Evolutionary conservation across 2,329 filamentous ascomycete genomes (phyloP).

Genomic region (Stachybotrys chartarum): DNA sequence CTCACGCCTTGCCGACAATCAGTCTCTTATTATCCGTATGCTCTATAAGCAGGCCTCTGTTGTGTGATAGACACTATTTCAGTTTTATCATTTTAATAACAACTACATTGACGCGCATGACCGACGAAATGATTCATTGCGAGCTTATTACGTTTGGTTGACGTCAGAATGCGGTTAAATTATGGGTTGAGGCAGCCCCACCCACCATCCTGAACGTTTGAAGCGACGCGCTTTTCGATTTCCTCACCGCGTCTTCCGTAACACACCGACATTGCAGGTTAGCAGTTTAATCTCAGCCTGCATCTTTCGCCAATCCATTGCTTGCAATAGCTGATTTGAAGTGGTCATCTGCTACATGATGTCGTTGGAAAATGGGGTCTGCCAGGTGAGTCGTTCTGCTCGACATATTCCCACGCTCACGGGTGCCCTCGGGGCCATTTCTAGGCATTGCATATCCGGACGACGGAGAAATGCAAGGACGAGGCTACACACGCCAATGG

Average conservation of each 20-base stretch:
- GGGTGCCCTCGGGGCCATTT: neutral
- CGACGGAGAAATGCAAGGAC: conserved; percentile 57
- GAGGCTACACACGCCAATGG: conserved; percentile 13
- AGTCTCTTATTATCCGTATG: neutral
- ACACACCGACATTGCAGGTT: neutral
- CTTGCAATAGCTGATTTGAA: neutral
- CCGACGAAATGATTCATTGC: neutral
- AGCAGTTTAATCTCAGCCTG: neutral
- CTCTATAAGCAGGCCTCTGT: neutral
- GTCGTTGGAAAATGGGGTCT: neutral
- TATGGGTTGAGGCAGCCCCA: neutral
- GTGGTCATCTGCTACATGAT: neutral
- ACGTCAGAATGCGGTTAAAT: neutral
- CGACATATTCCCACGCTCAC: neutral
- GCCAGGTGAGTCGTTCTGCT: neutral
- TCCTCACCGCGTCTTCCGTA: neutral
- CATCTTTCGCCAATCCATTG: neutral
- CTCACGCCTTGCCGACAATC: neutral
- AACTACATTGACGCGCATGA: neutral
- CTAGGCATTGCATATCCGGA: conserved; percentile 1
- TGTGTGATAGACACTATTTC: too few species aligned
- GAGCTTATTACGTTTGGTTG: neutral
- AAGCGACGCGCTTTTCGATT: neutral
- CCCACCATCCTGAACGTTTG: neutral
- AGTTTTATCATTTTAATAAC: neutral